Evolutionary conservation across 2,329 filamentous ascomycete species (phyloP).

Genomic region (Sarocladium oryzae): DNA sequence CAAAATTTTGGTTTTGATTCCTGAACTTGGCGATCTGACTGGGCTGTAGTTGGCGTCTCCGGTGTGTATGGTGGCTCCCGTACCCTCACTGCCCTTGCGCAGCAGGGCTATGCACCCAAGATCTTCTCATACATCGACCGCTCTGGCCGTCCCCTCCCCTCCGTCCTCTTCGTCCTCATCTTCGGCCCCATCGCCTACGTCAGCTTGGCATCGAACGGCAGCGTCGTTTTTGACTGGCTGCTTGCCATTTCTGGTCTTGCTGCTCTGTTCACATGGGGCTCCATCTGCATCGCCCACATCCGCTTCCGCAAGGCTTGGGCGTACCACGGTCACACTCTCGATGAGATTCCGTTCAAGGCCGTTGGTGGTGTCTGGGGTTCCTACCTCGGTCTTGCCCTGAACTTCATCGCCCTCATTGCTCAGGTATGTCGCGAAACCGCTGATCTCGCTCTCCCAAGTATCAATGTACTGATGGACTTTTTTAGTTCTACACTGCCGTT

Average conservation of each 20-base stretch:
- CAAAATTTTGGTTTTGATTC: too few species aligned
- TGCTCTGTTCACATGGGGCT: constrained; percentile 58
- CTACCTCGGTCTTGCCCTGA: constrained; percentile 54
- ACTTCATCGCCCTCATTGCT: constrained; percentile 47
- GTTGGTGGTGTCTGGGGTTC: constrained; percentile 57
- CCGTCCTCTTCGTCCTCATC: constrained; percentile 33
- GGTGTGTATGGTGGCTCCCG: constrained; percentile 46
- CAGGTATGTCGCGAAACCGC: constrained; percentile 29
- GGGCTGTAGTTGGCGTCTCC: constrained; percentile 40
- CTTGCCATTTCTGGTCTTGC: constrained; percentile 54
- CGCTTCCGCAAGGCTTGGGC: constrained; percentile 56
- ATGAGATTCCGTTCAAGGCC: constrained; percentile 61
- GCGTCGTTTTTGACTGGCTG: constrained; percentile 54
- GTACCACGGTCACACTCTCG: constrained; percentile 51
- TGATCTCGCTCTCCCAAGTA: not conserved
- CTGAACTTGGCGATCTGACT: too few species aligned
- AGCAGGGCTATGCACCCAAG: constrained; percentile 44
- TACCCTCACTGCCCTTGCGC: constrained; percentile 44
- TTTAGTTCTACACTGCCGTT: constrained; percentile 45
- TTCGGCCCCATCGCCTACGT: constrained; percentile 41
- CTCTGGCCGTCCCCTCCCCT: constrained; percentile 40
- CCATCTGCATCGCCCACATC: constrained; percentile 57
- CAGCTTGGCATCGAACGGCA: constrained; percentile 34
- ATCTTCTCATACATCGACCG: constrained; percentile 45
- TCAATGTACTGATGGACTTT: not conserved